A percentile compares a stretch with the other conserved stretches of the same genome.
phyloP scores from a whole-genome alignment of 2,329 filamentous ascomycete genomes.

The Macrophomina pseudophaseolina region DNA sequence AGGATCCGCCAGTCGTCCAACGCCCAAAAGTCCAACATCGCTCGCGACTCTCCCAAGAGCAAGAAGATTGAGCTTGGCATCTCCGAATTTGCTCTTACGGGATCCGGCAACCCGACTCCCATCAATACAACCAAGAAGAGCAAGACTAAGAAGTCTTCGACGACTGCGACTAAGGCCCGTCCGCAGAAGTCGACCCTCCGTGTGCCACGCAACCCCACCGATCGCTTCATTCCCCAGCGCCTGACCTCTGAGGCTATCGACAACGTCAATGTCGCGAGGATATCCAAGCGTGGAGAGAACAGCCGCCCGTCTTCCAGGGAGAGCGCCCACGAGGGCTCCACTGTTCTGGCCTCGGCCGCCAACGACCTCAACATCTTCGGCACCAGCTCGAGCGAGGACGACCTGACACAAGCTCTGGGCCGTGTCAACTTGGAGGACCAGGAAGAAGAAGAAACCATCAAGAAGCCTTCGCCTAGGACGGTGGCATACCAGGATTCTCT shows the following conservation, averaged over 20 bases:
- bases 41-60: constrained; percentile 73
- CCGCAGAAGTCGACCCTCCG: constrained; percentile 29
- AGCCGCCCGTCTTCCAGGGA: constrained; percentile 77
- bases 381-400: constrained; percentile 69
- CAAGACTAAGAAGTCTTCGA: constrained; percentile 51
- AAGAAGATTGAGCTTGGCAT: constrained; percentile 90
- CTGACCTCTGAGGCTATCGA: constrained; percentile 85
- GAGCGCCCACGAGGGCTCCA: constrained; percentile 71
- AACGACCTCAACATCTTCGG: constrained; percentile 68
- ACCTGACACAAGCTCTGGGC: constrained; percentile 20
- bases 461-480: constrained; percentile 82
- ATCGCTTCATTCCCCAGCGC: constrained; percentile 96
- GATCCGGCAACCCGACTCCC: constrained; percentile 67
- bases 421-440: constrained; percentile 68
- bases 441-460: constrained; percentile 64
- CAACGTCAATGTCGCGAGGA: constrained; percentile 69
- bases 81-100: constrained; percentile 89
- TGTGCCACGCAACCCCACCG: constrained; percentile 69
- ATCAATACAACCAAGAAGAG: constrained; percentile 58
- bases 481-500: constrained; percentile 91
- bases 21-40: constrained; percentile 97
- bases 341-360: constrained; percentile 76
- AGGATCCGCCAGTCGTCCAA: constrained; percentile 43
- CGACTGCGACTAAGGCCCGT: constrained; percentile 43
- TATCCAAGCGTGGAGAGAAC: constrained; percentile 15